A percentile compares a stretch with the other conserved stretches of the same genome.
Conservation (phyloP, 2,329 filamentous ascomycete genomes). For the Colletotrichum chrysophilum region DNA sequence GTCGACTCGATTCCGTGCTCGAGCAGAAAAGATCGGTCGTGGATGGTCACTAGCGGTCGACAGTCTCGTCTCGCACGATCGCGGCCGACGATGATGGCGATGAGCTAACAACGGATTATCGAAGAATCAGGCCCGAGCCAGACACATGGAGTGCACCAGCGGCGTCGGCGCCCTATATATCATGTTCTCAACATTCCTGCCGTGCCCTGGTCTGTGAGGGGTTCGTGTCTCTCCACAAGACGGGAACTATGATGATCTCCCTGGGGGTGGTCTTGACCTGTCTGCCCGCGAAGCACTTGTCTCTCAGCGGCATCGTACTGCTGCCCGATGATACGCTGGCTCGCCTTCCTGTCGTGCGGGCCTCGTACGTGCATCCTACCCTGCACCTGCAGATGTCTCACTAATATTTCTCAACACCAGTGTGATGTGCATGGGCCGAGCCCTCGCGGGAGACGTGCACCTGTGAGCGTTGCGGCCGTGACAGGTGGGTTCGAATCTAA, state of each 20-base stretch:
- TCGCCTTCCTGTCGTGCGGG: background rate
- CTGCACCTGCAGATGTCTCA: background rate
- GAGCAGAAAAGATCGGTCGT: background rate
- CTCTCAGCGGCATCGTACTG: background rate
- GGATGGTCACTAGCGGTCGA: background rate
- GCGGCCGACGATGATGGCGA: background rate
- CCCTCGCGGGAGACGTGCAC: background rate
- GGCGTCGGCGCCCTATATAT: background rate
- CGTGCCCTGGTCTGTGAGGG: background rate
- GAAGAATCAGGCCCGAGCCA: background rate
- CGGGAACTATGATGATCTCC: background rate
- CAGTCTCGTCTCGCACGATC: background rate
- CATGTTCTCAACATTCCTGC: background rate
- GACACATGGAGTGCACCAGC: background rate
- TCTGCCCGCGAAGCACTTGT: background rate
- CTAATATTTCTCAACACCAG: background rate
- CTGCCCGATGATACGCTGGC: background rate
- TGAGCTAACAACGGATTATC: background rate
- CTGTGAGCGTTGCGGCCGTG: background rate
- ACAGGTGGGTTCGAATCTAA: background rate
- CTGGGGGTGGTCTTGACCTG: background rate
- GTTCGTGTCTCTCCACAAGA: background rate
- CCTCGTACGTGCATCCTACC: background rate
- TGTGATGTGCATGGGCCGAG: background rate
- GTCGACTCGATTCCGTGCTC: background rate